Conservation (phyloP, 148 eudicot species). For the Fagopyrum homotropicum region DNA sequence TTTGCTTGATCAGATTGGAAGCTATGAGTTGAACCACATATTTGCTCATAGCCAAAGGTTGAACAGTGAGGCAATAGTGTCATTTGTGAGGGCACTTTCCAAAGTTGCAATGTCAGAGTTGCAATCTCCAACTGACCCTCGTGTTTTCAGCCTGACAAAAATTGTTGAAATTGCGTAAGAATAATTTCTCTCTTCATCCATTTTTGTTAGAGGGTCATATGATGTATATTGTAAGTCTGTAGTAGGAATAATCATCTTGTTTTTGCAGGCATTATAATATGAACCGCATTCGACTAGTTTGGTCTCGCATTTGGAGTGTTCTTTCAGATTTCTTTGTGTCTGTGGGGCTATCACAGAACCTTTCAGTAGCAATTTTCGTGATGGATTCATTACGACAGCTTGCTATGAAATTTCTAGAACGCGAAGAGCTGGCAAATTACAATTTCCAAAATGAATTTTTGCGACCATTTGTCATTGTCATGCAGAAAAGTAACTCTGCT, state of each 20-base stretch:
- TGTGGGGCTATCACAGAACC: conserved; percentile 93
- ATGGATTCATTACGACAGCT: conserved; percentile 99
- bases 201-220: background rate
- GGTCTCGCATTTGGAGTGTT: conserved; percentile 99
- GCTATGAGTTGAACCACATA: conserved; percentile 91
- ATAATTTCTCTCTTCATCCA: conserved; percentile 19
- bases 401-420: conserved; percentile 95
- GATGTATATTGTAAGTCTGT: background rate
- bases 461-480: conserved; percentile 92
- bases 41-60: conserved; percentile 99
- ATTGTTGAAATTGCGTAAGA: conserved; percentile 99
- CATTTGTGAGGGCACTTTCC: conserved; percentile 92
- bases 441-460: conserved; percentile 97
- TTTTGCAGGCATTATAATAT: conserved; percentile 97
- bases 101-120: conserved; percentile 95
- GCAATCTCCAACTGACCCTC: conserved; percentile 99
- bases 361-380: conserved; percentile 97
- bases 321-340: conserved; percentile 97
- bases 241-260: conserved; percentile 6
- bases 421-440: conserved; percentile 97
- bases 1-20: conserved; percentile 97
- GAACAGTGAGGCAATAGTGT: conserved; percentile 96
- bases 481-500: conserved; percentile 82
- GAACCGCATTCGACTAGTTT: conserved; percentile 94
- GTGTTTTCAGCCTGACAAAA: conserved; percentile 97